Conservation (phyloP, 805 yeast genomes). For the Candida boleticola region DNA sequence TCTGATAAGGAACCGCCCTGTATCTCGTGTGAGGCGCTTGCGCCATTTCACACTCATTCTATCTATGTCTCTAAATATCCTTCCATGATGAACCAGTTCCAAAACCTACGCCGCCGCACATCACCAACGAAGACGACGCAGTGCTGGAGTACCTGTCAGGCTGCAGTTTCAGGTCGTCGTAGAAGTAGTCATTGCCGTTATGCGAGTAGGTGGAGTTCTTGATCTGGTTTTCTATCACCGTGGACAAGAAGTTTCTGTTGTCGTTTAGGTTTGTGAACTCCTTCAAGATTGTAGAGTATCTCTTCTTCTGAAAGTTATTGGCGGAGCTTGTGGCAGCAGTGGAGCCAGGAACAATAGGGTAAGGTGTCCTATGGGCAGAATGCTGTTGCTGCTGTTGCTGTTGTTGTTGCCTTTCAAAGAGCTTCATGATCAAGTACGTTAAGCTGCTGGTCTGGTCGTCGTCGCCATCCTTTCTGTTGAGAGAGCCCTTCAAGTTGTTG, state of each 20-base stretch:
- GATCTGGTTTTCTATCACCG: slow-evolving; percentile 5
- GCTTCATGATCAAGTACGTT: slow-evolving; percentile 7
- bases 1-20: too few relatives aligned
- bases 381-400: slow-evolving; percentile 1
- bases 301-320: slow-evolving; percentile 1
- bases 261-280: slow-evolving; percentile 1
- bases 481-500: slow-evolving; percentile 5
- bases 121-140: slow-evolving; percentile 14
- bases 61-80: slow-evolving; percentile 12
- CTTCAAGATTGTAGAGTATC: slow-evolving; percentile 5
- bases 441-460: slow-evolving; percentile 5
- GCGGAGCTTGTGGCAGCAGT: background rate
- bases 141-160: slow-evolving; percentile 5
- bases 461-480: slow-evolving; percentile 3
- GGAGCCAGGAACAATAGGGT: background rate
- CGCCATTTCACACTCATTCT: too few relatives aligned
- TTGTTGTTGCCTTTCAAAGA: slow-evolving; percentile 3
- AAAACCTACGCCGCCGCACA: slow-evolving; percentile 22
- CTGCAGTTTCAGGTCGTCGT: background rate
- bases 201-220: slow-evolving; percentile 1
- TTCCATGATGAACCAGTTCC: slow-evolving; percentile 14
- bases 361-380: background rate
- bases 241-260: background rate
- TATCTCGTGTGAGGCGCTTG: too few relatives aligned
- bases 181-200: background rate